Conservation (phyloP, 306 rosid genomes). For the Prunus fruticosa region DNA sequence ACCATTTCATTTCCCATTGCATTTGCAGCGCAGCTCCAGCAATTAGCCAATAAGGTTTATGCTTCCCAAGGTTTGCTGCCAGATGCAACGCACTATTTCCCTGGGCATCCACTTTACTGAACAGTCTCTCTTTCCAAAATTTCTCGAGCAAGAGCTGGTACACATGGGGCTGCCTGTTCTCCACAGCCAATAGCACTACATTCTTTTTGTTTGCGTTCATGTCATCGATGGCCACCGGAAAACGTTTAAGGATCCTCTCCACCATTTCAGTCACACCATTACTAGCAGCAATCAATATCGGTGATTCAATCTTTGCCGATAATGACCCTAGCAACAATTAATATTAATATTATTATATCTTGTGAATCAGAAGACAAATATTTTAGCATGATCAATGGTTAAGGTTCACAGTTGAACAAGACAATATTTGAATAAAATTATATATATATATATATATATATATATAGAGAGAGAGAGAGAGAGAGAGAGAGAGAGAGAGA, state of each 20-base stretch:
- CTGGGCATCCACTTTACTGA: constrained; percentile 30
- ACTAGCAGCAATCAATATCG: constrained; percentile 46
- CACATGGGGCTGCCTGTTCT: constrained; percentile 44
- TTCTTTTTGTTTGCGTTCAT: constrained; percentile 37
- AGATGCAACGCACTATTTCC: constrained; percentile 53
- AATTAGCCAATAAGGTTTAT: constrained; percentile 39
- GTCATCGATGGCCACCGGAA: constrained; percentile 51
- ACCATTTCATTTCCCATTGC: constrained; percentile 59
- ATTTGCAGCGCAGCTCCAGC: constrained; percentile 47
- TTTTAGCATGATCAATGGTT: too few species aligned
- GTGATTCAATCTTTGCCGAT: constrained; percentile 18
- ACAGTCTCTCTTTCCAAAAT: constrained; percentile 10
- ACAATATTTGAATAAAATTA: too few species aligned
- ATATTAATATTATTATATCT: too few species aligned
- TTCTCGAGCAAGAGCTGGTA: constrained; percentile 18
- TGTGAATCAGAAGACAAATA: too few species aligned
- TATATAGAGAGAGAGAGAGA: too few species aligned
- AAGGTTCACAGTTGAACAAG: too few species aligned
- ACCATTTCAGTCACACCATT: constrained; percentile 31
- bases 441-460: too few species aligned
- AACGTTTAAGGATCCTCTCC: constrained; percentile 17
- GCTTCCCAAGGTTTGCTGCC: constrained; percentile 34
- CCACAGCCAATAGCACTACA: constrained; percentile 44
- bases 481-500: too few species aligned
- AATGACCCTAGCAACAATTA: too few species aligned